Conservation (phyloP, 768 basidiomycete genomes). For the Calocera viscosa region DNA sequence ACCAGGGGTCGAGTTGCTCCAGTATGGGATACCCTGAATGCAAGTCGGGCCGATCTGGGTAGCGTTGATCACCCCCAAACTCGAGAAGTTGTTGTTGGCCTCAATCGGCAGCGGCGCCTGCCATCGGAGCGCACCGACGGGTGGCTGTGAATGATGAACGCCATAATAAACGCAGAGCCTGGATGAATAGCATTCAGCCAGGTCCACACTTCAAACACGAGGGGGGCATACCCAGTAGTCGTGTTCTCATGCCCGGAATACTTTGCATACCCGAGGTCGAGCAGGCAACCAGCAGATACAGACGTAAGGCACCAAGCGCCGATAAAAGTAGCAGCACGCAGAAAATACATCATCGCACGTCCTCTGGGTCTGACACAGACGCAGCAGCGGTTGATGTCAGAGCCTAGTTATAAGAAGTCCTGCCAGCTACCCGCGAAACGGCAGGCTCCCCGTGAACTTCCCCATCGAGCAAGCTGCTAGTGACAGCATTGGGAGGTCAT, state of each 20-base stretch:
- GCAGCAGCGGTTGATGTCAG: not conserved
- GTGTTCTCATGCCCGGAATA: conserved; percentile 4
- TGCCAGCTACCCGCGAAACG: not conserved
- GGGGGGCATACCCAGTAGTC: not conserved
- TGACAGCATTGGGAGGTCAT: not conserved
- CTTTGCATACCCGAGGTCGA: not conserved
- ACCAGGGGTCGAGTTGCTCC: conserved; percentile 1
- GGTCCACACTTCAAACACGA: not conserved
- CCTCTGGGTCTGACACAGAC: not conserved
- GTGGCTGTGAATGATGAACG: not conserved
- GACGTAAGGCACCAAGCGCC: not conserved
- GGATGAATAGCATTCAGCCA: not conserved
- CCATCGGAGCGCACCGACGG: not conserved
- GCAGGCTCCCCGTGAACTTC: not conserved
- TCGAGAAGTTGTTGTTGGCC: not conserved
- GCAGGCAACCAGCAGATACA: not conserved
- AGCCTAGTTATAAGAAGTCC: not conserved
- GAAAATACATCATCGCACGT: not conserved
- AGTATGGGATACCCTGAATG: not conserved
- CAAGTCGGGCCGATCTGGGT: not conserved
- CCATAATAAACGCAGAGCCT: conserved; percentile 3
- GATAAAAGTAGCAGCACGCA: not conserved
- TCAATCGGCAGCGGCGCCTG: not conserved
- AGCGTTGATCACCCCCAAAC: not conserved
- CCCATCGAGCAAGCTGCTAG: not conserved